Evolutionary conservation across 2,329 filamentous ascomycete species (phyloP), one percentile per base, ranked within the genome.

Genomic region (Madurella mycetomatis): DNA sequence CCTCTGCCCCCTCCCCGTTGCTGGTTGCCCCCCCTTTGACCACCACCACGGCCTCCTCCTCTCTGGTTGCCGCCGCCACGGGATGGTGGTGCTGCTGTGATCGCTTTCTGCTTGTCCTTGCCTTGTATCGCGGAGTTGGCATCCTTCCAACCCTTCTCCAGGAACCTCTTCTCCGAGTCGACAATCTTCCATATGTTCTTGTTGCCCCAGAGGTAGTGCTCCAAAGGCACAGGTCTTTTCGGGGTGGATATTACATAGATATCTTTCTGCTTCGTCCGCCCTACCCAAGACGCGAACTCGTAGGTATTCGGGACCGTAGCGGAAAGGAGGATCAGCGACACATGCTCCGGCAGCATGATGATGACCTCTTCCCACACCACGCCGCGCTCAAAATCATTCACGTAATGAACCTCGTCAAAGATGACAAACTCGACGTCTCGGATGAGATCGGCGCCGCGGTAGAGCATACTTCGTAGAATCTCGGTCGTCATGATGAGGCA

Each of bases 291-390:
- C 1, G 94, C 94, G 65, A 99, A 99, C 68, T 99, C 94, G 59
- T 96, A 84, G 0, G 94, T 97, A 68, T 99, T 99, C 1, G 94
- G 94, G 0, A 99, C 94, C 1, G 94, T 99, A 0, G 94, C 94
- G 4, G 94, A 99, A 2, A 99, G 80, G 1, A 97, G 76, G 62
- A 99, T 99, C 18, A 99, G 80, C 1, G 94, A 95, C 40, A 99
- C 90, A 72, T 99, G 94, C 68, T 96, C 92, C 0, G 94, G 94
- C 52, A 99, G 79, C 94, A 99, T 97, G 66, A 99, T 99, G 66
- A 99, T 99, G 65, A 99, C 94, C 72, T 99, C 94, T 71, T 99
- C 94, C 94, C 94, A 99, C 0, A 99, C 94, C 5, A 99, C 94
- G 66, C 94, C 94, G 72, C 94, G 83, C 70, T 97, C 94, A 25